phyloP scores from a whole-genome alignment of 495 filamentous ascomycete genomes.

The Xylaria curta region DNA sequence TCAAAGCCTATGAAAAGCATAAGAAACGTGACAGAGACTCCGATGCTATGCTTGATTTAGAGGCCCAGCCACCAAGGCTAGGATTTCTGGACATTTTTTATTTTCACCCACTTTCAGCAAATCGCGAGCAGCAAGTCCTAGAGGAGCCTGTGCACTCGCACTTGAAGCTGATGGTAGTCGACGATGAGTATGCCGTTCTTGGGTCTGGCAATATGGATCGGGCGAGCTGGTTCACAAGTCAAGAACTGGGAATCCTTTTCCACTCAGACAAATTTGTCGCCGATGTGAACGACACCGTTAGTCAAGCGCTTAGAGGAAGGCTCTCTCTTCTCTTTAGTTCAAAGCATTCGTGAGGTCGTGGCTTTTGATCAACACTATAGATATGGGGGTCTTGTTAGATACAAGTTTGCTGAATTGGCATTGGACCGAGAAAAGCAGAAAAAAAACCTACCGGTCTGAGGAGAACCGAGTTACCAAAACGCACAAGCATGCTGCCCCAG shows the following conservation, averaged over 20 bases:
- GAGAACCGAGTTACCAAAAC: neutral
- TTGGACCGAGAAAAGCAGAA: neutral
- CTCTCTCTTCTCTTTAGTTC: constrained; percentile 48
- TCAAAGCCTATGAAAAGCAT: constrained; percentile 50
- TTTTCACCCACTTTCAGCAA: constrained; percentile 43
- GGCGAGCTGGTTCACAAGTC: constrained; percentile 77
- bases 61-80: constrained; percentile 39
- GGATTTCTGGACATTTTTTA: constrained; percentile 57
- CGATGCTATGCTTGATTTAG: constrained; percentile 31
- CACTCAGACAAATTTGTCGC: constrained; percentile 54
- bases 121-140: constrained; percentile 2
- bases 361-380: neutral
- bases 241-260: constrained; percentile 76
- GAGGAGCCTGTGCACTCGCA: constrained; percentile 71
- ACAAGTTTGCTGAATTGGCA: neutral
- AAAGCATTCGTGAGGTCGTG: neutral
- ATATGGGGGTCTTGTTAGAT: neutral
- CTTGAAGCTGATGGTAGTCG: constrained; percentile 70
- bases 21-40: constrained; percentile 16
- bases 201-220: constrained; percentile 80
- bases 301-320: constrained; percentile 51
- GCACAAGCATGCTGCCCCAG: neutral
- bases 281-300: constrained; percentile 48
- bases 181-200: constrained; percentile 64
- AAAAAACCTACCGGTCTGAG: neutral